Percentiles rank a stretch among this genome's conserved stretches.
Evolutionary conservation across 192 early-diverging fungal species (phyloP).

Genomic region (Spizellomyces punctatus): DNA sequence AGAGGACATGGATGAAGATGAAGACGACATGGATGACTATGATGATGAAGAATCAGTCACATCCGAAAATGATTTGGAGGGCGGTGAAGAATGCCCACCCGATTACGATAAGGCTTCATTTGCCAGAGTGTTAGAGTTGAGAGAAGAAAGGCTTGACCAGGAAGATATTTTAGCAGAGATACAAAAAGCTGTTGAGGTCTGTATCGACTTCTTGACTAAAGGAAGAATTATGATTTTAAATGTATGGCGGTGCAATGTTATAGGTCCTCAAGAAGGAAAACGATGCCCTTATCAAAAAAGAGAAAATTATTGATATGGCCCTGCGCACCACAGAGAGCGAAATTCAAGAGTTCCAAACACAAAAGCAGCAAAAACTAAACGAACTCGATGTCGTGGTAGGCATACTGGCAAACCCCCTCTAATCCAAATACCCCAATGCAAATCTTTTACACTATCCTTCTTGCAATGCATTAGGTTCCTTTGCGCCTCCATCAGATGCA

Average conservation of each 20-base stretch:
- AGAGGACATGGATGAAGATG: constrained; percentile 48
- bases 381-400: constrained; percentile 61
- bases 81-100: constrained; percentile 53
- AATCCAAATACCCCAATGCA: neutral
- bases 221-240: neutral
- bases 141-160: constrained; percentile 56
- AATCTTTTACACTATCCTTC: neutral
- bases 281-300: constrained; percentile 62
- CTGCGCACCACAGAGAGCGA: constrained; percentile 55
- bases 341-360: constrained; percentile 71
- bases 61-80: constrained; percentile 45
- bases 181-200: constrained; percentile 63
- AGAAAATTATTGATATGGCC: constrained; percentile 56
- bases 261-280: constrained; percentile 66
- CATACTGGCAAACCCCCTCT: neutral
- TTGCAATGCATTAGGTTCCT: constrained; percentile 32
- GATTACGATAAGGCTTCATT: constrained; percentile 53
- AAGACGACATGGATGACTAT: constrained; percentile 47
- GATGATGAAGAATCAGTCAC: constrained; percentile 36
- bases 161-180: constrained; percentile 62
- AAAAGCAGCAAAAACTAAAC: constrained; percentile 67
- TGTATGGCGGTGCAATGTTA: neutral
- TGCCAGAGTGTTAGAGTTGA: constrained; percentile 43
- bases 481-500: constrained; percentile 59
- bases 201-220: neutral